Evolutionary conservation across 371 early-diverging fungal species (phyloP).

Genomic region (Cladochytrium tenue): DNA sequence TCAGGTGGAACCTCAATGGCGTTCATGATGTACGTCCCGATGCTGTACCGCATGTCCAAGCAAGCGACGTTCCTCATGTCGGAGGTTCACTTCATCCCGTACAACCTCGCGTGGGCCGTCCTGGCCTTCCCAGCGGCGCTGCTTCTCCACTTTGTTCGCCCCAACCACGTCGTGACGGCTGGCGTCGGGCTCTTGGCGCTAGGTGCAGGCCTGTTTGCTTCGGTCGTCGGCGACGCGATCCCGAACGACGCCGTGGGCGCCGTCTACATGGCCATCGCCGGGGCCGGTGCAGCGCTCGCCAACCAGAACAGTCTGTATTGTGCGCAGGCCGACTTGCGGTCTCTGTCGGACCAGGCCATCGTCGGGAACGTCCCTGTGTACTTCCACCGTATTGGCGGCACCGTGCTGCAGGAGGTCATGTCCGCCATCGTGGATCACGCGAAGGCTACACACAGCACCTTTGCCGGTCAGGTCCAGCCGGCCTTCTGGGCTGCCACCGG

Average conservation of each 20-base stretch:
- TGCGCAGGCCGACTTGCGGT: conserved; percentile 1
- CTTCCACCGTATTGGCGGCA: conserved; percentile 8
- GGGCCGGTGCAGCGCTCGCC: conserved; percentile 3
- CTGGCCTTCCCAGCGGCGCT: conserved; percentile 1
- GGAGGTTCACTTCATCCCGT: conserved; percentile 6
- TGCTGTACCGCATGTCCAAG: conserved; percentile 3
- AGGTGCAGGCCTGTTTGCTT: not conserved
- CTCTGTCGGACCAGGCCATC: not conserved
- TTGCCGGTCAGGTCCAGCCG: not conserved
- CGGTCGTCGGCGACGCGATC: not conserved
- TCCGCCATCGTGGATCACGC: not conserved
- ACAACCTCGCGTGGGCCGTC: conserved; percentile 5
- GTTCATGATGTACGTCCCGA: conserved; percentile 9
- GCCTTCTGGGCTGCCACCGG: not conserved
- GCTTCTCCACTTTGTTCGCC: not conserved
- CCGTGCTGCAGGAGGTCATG: not conserved
- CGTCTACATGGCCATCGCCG: conserved; percentile 3
- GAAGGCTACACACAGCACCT: not conserved
- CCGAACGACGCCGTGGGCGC: not conserved
- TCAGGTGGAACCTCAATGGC: not conserved
- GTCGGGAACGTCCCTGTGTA: conserved; percentile 6
- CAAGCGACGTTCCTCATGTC: conserved; percentile 1
- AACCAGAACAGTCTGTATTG: not conserved
- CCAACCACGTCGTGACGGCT: conserved; percentile 2
- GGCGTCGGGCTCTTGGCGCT: not conserved